Evolutionary conservation across 352 stramenopile species (phyloP).

Genomic region (Phytophthora brassicae): DNA sequence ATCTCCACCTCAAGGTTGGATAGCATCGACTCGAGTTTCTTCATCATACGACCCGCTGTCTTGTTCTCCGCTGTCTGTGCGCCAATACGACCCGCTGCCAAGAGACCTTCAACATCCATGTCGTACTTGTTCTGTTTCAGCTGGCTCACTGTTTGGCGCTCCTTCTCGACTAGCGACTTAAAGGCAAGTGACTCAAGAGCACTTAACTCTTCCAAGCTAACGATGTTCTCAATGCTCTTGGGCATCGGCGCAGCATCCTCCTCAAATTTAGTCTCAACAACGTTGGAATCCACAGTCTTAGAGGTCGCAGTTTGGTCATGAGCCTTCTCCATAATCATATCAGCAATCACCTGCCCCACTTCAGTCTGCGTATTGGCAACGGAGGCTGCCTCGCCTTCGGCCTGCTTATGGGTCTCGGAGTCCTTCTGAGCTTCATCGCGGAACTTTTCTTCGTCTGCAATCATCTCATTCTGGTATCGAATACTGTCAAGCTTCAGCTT

Average conservation of each 20-base stretch:
- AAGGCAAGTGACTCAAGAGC: conserved; percentile 84
- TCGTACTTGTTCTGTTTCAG: conserved; percentile 89
- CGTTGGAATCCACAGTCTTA: background rate
- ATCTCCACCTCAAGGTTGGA: conserved; percentile 94
- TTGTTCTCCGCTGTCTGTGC: conserved; percentile 85
- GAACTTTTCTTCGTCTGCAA: conserved; percentile 91
- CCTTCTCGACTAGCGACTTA: conserved; percentile 87
- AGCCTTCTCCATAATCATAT: conserved; percentile 38
- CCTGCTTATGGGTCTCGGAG: conserved; percentile 72
- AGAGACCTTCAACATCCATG: conserved; percentile 83
- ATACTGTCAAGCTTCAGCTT: conserved; percentile 91
- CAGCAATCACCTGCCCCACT: conserved; percentile 34
- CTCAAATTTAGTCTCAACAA: conserved; percentile 16
- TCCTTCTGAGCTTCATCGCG: conserved; percentile 83
- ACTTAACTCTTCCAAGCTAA: conserved; percentile 80
- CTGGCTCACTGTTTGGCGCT: conserved; percentile 81
- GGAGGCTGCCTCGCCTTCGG: conserved; percentile 52
- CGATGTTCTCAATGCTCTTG: conserved; percentile 76
- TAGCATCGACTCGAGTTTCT: conserved; percentile 93
- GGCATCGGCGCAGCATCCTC: conserved; percentile 26
- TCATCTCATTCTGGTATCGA: conserved; percentile 96
- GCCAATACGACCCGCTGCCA: conserved; percentile 80
- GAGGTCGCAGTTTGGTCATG: conserved; percentile 19
- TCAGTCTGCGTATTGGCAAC: conserved; percentile 31
- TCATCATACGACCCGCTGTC: conserved; percentile 90